Base-by-base conservation (phyloP, 2,329 filamentous ascomycete genomes). In the Geosmithia putterillii region DNA sequence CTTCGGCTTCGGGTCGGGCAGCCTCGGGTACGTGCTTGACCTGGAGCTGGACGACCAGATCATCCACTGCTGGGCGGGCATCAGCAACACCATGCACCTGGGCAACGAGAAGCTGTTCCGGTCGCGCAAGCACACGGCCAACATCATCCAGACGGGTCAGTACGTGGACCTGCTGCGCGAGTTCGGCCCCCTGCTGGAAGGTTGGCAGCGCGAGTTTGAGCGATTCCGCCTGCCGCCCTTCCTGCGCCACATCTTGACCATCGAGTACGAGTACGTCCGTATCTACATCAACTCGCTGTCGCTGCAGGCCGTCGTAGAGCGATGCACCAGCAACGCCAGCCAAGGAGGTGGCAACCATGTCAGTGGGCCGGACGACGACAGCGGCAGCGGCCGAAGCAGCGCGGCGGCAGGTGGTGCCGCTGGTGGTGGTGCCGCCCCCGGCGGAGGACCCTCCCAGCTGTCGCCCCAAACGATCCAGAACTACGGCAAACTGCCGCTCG, bases 281-380 rank as follows among this genome's bases (percentile, higher is more conserved):
- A 84, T 95, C 42, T 96, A 96, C 57, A 76, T 95, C 65, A 95
- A 96, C 60, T 95, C 89, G 1, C 71, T 98, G 2, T 89, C 89
- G 2, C 69, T 98, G 2, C 92, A 98, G 63, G 92, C 92, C 19
- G 88, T 96, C 3, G 87, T 96, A 6, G 90, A 95, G 62, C 79
- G 89, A 47, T 95, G 86, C 63, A 90, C 87, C 7, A 88, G 75
- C 47, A 83, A 89, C 49, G 79, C 81, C 18, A 67, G 69, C 45
- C 63, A 63, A 14, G 54, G 55, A 5, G 58, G 59, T 5, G 62
- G 58, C 39, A 58, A 25, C 23, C 23, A 6, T 25, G 7, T 10
- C 23, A n/a, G n/a, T n/a, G 23, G 23, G 23, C 10, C 23, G 23
- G 23, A 59, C 32, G 61, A 57, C 37, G 52, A 60, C 15, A 49